Conservation (phyloP, 1,284 basidiomycete species). For the Jaminaea rosea region DNA sequence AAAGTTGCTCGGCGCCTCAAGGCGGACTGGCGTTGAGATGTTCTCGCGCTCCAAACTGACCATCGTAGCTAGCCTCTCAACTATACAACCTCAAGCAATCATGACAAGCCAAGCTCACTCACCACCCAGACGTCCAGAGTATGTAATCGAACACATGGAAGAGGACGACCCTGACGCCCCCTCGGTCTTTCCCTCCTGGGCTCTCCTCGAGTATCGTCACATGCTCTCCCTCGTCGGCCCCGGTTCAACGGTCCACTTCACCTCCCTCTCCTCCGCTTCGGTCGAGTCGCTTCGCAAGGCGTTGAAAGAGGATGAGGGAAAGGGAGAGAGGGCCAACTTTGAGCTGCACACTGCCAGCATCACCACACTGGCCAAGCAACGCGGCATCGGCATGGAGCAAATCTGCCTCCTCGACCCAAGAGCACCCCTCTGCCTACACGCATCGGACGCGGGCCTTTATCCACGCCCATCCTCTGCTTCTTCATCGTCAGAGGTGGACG, state of each 20-base stretch:
- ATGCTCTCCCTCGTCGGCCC: constrained; percentile 71
- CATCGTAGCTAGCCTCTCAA: too few species aligned
- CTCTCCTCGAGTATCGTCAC: constrained; percentile 55
- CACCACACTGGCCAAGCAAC: constrained; percentile 57
- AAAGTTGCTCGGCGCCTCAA: too few species aligned
- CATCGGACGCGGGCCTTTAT: constrained; percentile 14
- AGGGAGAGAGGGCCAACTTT: constrained; percentile 49
- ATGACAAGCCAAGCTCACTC: too few species aligned
- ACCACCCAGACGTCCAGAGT: constrained; percentile 23
- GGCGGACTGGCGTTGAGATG: too few species aligned
- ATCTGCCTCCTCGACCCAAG: constrained; percentile 41
- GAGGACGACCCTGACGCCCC: constrained; percentile 41
- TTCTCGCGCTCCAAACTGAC: too few species aligned
- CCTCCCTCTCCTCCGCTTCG: constrained; percentile 67
- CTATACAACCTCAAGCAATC: too few species aligned
- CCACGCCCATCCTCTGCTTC: constrained; percentile 1
- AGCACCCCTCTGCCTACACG: constrained; percentile 12
- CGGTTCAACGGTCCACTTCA: constrained; percentile 64
- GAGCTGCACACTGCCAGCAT: constrained; percentile 60
- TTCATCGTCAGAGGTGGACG: constrained; percentile 19
- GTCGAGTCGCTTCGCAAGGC: constrained; percentile 55
- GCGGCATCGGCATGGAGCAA: constrained; percentile 51
- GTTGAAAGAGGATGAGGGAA: constrained; percentile 43
- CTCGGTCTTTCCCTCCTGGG: constrained; percentile 38
- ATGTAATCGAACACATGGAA: constrained; percentile 47